phyloP scores from a whole-genome alignment of 257 asterid species.

The Solanum gandarillasii region DNA sequence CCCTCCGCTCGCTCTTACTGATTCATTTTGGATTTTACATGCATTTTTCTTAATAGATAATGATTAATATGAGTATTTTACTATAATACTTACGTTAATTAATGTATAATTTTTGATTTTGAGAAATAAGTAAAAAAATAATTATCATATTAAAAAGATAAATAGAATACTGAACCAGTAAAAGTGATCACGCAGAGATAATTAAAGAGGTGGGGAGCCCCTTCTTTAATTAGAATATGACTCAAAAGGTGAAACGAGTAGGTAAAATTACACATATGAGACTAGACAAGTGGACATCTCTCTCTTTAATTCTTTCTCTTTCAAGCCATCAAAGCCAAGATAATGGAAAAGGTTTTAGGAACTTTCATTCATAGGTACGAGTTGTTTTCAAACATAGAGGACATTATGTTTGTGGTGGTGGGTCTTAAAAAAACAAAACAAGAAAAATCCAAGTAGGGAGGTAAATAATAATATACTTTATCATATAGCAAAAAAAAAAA shows the following conservation, averaged over 20 bases:
- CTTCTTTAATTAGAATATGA: constrained; percentile 11
- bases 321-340: constrained; percentile 23
- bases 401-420: constrained; percentile 7
- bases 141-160: too few species aligned
- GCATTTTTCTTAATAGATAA: background rate
- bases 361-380: constrained; percentile 25
- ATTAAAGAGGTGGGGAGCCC: constrained; percentile 25
- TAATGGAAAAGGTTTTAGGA: constrained; percentile 24
- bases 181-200: too few species aligned
- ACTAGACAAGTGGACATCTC: constrained; percentile 28
- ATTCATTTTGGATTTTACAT: background rate
- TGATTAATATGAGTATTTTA: background rate
- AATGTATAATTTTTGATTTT: too few species aligned
- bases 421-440: constrained; percentile 6
- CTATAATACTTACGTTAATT: background rate
- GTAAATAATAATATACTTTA: constrained; percentile 1
- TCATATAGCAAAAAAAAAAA: background rate
- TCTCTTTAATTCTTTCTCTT: constrained; percentile 1
- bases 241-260: constrained; percentile 9
- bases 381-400: background rate
- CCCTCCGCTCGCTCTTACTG: background rate
- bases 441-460: constrained; percentile 19
- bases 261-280: constrained; percentile 14
- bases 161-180: background rate
- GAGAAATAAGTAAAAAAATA: too few species aligned